Evolutionary conservation across 352 stramenopile species (phyloP).

Genomic region (Globisporangium orthogonon): DNA sequence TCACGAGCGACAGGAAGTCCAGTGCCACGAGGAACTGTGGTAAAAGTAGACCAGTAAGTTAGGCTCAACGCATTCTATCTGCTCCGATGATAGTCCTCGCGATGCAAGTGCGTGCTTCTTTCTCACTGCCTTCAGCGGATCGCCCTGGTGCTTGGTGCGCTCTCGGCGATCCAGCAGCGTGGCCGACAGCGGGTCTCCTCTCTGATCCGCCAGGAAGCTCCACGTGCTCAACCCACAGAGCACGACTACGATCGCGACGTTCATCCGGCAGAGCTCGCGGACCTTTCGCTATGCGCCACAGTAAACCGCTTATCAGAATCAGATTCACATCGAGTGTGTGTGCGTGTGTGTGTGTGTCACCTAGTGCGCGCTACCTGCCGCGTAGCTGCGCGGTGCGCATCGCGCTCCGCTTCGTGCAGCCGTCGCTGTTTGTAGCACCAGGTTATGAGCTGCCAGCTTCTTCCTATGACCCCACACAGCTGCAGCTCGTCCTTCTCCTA

Average conservation of each 20-base stretch:
- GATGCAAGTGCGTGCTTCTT: neutral
- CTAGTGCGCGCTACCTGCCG: constrained; percentile 21
- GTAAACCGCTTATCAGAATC: neutral
- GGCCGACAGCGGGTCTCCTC: neutral
- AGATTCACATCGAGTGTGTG: too few relatives aligned
- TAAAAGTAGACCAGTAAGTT: neutral
- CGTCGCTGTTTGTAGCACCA: constrained; percentile 13
- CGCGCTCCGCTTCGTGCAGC: constrained; percentile 35
- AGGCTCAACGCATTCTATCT: neutral
- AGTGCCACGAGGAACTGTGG: constrained; percentile 40
- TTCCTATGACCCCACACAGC: neutral
- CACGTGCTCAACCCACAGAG: constrained; percentile 34
- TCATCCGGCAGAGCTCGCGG: constrained; percentile 26
- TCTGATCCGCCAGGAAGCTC: constrained; percentile 9
- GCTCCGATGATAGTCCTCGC: neutral
- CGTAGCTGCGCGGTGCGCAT: constrained; percentile 22
- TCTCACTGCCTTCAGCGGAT: neutral
- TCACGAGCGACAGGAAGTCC: constrained; percentile 34
- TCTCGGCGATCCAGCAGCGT: neutral
- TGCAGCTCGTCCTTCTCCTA: neutral
- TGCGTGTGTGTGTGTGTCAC: too few relatives aligned
- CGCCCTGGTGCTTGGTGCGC: neutral
- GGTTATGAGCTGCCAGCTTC: neutral
- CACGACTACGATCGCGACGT: constrained; percentile 23
- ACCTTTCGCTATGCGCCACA: constrained; percentile 23